Conservation (phyloP, 805 yeast genomes). For the Kuraishia ogatae region DNA sequence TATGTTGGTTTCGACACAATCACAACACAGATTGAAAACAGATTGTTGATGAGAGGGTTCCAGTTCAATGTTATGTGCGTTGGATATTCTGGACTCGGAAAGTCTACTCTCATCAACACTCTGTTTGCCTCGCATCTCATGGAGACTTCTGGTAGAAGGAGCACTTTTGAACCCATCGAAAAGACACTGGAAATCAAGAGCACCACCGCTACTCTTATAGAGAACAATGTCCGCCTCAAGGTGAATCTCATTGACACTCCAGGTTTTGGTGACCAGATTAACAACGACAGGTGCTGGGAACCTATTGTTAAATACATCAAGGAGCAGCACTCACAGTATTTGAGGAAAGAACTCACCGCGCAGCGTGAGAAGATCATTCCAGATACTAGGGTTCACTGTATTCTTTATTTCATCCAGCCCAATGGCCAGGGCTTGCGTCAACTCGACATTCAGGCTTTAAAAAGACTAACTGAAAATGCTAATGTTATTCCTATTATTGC, state of each 20-base stretch:
- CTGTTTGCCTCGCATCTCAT: constrained; percentile 78
- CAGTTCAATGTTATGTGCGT: constrained; percentile 92
- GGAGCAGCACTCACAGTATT: constrained; percentile 86
- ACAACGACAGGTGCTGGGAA: constrained; percentile 95
- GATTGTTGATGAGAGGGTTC: constrained; percentile 87
- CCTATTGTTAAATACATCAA: constrained; percentile 90
- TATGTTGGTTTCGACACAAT: constrained; percentile 97
- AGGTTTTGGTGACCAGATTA: constrained; percentile 95
- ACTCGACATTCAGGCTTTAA: constrained; percentile 75
- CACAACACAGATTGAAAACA: constrained; percentile 89
- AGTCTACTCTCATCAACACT: constrained; percentile 86
- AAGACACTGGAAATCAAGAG: constrained; percentile 82
- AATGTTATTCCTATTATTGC: constrained; percentile 95
- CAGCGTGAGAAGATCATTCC: constrained; percentile 75
- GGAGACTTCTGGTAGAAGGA: constrained; percentile 63
- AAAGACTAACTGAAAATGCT: constrained; percentile 78
- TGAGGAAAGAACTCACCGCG: constrained; percentile 91
- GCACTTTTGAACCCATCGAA: constrained; percentile 62
- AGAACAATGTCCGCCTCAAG: constrained; percentile 80
- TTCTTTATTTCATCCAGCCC: constrained; percentile 85
- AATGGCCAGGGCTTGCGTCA: constrained; percentile 78
- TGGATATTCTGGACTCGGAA: constrained; percentile 91
- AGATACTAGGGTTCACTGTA: constrained; percentile 91
- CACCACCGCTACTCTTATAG: constrained; percentile 60
- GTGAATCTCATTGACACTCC: constrained; percentile 93